These are phyloP conservation scores for Nissolia schottii DNA, from an alignment of 306 rosid species.

Conservation along the genomic window DNA sequence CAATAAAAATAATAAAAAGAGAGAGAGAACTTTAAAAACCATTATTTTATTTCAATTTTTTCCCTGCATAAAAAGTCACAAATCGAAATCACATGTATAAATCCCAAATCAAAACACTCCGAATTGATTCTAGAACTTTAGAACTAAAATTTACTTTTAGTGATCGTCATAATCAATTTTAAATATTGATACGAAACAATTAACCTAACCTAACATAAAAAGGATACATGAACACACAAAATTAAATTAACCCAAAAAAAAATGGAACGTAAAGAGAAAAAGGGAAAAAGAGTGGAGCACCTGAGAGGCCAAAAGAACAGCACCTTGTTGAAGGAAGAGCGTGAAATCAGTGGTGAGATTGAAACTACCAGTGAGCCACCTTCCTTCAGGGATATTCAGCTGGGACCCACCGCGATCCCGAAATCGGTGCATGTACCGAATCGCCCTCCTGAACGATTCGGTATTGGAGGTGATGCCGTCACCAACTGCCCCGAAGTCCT, in stretches of 20 bases:
- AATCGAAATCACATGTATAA: slow-evolving; percentile 9
- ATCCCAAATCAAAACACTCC: no score
- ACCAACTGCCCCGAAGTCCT: slow-evolving; percentile 77
- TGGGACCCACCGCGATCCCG: slow-evolving; percentile 63
- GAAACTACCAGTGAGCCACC: slow-evolving; percentile 81
- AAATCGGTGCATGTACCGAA: slow-evolving; percentile 55
- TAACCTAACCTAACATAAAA: no score
- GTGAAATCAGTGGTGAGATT: slow-evolving; percentile 95
- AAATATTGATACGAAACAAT: no score
- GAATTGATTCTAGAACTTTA: no score
- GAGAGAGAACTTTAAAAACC: neutral
- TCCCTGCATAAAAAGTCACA: neutral
- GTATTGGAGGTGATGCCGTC: slow-evolving; percentile 82
- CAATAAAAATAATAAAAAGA: neutral
- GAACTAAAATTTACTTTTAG: no score
- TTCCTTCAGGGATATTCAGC: slow-evolving; percentile 64
- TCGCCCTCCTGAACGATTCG: slow-evolving; percentile 58
- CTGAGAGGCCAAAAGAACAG: slow-evolving; percentile 77
- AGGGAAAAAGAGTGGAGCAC: slow-evolving; percentile 16
- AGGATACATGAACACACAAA: neutral
- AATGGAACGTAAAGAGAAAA: neutral
- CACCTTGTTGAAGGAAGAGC: slow-evolving; percentile 69
- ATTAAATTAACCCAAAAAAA: neutral
- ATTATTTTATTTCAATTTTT: neutral
- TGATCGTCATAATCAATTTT: no score